A percentile compares a stretch with the other conserved stretches of the same genome.
phyloP scores from a whole-genome alignment of 306 rosid species.

The Neltuma alba region DNA sequence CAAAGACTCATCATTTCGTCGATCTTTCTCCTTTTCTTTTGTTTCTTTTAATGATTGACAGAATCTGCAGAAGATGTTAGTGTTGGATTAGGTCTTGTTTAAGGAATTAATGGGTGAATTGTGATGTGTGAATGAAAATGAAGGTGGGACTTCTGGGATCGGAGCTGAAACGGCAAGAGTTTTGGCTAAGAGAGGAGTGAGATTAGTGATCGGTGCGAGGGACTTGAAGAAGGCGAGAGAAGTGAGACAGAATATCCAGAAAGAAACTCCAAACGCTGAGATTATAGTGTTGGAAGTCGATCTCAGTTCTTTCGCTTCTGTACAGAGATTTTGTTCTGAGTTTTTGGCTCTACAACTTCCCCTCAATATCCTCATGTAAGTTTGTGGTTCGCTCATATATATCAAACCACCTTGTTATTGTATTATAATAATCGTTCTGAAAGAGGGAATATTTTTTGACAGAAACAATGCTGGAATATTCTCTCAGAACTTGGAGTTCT shows the following conservation, averaged over 20 bases:
- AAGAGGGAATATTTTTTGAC: slow-evolving; percentile 15
- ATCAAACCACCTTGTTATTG: not conserved
- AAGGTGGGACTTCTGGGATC: slow-evolving; percentile 90
- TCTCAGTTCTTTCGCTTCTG: slow-evolving; percentile 79
- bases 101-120: no score
- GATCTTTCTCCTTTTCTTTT: not conserved
- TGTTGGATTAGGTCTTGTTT: not conserved
- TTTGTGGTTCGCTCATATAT: not conserved
- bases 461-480: slow-evolving; percentile 94
- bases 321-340: slow-evolving; percentile 72
- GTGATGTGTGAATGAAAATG: not conserved
- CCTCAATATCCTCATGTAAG: slow-evolving; percentile 87
- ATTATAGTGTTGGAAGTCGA: slow-evolving; percentile 73
- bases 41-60: not conserved
- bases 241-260: slow-evolving; percentile 62
- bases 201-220: slow-evolving; percentile 83
- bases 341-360: slow-evolving; percentile 78
- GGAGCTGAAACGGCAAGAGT: slow-evolving; percentile 96
- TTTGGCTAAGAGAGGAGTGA: slow-evolving; percentile 92
- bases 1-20: no score
- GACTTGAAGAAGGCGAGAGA: slow-evolving; percentile 65
- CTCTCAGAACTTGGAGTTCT: slow-evolving; percentile 81
- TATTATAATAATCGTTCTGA: not conserved
- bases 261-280: slow-evolving; percentile 74
- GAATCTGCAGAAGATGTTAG: not conserved